Evolutionary conservation across 2,329 filamentous ascomycete genomes (phyloP).

Genomic region (Botryotinia calthae): DNA sequence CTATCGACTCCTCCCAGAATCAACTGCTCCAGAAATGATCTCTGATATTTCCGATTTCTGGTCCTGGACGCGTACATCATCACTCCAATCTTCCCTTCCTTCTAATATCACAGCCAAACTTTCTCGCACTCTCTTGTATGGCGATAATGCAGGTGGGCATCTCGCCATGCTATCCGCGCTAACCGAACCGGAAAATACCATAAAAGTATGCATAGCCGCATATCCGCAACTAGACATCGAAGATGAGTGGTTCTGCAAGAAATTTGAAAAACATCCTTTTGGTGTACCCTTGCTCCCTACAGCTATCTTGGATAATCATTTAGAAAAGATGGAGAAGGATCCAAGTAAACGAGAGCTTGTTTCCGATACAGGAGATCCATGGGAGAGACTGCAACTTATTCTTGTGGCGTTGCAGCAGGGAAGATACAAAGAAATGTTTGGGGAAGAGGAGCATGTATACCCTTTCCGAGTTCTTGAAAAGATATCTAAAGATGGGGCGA

Average conservation of each 20-base stretch:
- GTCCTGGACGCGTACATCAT: conserved; percentile 43
- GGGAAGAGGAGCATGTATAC: background rate
- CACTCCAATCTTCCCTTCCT: conserved; percentile 13
- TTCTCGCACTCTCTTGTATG: conserved; percentile 1
- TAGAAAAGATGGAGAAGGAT: background rate
- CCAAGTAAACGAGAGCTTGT: background rate
- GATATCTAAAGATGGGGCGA: background rate
- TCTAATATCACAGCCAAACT: background rate
- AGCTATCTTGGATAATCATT: background rate
- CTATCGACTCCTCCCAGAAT: conserved; percentile 51
- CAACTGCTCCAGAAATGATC: conserved; percentile 46
- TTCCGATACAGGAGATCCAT: background rate
- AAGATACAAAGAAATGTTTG: background rate
- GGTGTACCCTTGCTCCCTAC: background rate
- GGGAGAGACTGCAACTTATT: background rate
- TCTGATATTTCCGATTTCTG: conserved; percentile 48
- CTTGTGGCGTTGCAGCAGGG: background rate
- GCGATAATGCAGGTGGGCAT: conserved; percentile 1
- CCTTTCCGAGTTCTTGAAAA: background rate
- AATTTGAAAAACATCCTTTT: background rate
- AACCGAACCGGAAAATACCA: background rate
- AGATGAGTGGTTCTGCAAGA: background rate
- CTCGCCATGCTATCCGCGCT: background rate
- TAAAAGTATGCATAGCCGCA: background rate
- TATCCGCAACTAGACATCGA: background rate